Evolutionary conservation across 129 eudicot genomes (phyloP).

Genomic region (Heracleum sosnowskyi): DNA sequence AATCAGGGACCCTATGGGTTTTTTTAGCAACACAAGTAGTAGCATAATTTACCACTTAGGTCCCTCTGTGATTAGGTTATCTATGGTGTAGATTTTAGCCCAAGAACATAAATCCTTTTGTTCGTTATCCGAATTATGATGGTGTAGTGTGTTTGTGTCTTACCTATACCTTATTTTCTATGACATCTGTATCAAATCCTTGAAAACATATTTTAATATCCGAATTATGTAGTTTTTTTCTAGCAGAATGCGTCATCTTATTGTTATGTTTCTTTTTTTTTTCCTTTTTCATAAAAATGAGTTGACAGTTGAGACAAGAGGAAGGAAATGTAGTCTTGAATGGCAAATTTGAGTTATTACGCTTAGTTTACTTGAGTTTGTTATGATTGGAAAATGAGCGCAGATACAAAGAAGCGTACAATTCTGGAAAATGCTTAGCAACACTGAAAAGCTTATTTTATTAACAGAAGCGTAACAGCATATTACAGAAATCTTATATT

Average conservation of each 20-base stretch:
- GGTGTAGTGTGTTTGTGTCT: background rate
- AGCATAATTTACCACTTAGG: background rate
- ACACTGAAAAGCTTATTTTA: background rate
- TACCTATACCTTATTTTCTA: background rate
- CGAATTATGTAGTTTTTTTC: no score
- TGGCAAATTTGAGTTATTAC: background rate
- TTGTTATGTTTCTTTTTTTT: background rate
- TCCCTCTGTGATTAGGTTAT: background rate
- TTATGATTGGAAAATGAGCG: background rate
- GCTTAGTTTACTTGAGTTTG: background rate
- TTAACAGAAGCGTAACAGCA: no score
- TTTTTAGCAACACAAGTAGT: background rate
- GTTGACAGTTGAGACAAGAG: background rate
- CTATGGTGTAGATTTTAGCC: background rate
- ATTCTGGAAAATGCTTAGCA: background rate
- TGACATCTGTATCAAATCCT: background rate
- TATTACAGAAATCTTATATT: background rate
- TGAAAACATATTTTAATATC: background rate
- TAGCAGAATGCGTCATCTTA: background rate
- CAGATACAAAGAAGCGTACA: background rate
- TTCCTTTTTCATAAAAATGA: background rate
- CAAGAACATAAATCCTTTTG: background rate
- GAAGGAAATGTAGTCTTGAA: background rate
- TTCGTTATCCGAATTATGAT: background rate
- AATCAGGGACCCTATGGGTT: constrained; percentile 2